A percentile compares a stretch with the other conserved stretches of the same genome.
Evolutionary conservation across 768 basidiomycete genomes (phyloP).

Genomic region (Podaxis pistillaris): DNA sequence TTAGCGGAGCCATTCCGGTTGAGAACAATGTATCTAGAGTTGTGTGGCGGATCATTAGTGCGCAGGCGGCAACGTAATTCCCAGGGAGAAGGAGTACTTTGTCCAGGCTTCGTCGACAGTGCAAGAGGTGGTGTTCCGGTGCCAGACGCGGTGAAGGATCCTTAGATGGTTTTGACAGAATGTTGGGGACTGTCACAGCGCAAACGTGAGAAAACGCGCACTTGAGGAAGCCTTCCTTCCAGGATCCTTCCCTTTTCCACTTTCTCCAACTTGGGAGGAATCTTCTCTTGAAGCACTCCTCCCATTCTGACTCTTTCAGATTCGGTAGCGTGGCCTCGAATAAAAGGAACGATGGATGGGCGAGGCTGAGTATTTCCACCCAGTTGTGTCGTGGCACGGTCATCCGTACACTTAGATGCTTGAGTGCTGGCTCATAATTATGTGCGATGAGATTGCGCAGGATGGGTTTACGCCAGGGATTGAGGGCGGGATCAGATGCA

Average conservation of each 20-base stretch:
- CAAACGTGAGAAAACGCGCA: conserved; percentile 24
- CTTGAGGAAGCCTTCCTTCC: conserved; percentile 71
- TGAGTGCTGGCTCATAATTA: conserved; percentile 49
- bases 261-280: conserved; percentile 78
- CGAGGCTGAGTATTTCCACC: conserved; percentile 72
- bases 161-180: conserved; percentile 32
- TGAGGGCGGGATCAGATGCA: conserved; percentile 61
- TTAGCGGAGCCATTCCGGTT: conserved; percentile 78
- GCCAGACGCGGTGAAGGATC: conserved; percentile 62
- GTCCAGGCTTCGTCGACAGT: conserved; percentile 84
- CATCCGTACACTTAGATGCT: conserved; percentile 58
- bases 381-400: conserved; percentile 77
- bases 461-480: conserved; percentile 77
- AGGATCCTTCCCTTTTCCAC: conserved; percentile 61
- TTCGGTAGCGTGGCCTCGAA: conserved; percentile 71
- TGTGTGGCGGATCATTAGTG: conserved; percentile 13
- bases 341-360: conserved; percentile 59
- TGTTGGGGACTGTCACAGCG: conserved; percentile 1
- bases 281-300: conserved; percentile 67
- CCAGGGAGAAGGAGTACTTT: conserved; percentile 43
- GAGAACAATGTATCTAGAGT: conserved; percentile 63
- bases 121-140: conserved; percentile 66
- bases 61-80: neutral
- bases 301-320: conserved; percentile 65
- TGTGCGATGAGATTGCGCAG: conserved; percentile 48